Evolutionary conservation across 108 stramenopile genomes (phyloP).

Genomic region (Skeletonema grethae): DNA sequence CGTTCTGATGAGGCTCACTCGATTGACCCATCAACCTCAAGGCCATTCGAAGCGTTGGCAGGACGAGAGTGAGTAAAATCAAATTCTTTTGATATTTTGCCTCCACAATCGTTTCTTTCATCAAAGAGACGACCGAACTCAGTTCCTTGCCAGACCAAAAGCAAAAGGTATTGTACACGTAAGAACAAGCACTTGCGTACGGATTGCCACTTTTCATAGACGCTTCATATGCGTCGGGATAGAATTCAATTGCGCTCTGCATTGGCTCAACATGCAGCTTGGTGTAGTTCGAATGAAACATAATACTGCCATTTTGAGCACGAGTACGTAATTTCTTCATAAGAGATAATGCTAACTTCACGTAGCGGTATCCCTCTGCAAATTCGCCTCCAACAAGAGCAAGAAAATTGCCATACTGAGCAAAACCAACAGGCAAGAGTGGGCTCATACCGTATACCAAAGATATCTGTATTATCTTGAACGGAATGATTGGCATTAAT

Average conservation of each 20-base stretch:
- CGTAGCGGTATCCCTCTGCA: constrained; percentile 6
- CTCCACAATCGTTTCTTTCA: neutral
- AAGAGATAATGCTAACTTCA: too few species aligned
- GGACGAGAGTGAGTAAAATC: neutral
- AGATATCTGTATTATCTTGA: constrained; percentile 19
- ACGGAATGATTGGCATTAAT: neutral
- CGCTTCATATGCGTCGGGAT: neutral
- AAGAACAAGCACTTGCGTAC: constrained; percentile 2
- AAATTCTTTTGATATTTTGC: neutral
- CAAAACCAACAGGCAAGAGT: constrained; percentile 20
- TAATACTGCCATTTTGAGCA: neutral
- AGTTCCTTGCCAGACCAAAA: constrained; percentile 18
- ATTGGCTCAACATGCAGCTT: constrained; percentile 1
- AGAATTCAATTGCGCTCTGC: constrained; percentile 12
- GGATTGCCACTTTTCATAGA: constrained; percentile 11
- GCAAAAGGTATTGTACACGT: neutral
- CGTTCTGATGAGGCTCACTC: neutral
- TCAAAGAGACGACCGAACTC: neutral
- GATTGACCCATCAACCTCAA: neutral
- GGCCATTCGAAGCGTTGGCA: neutral
- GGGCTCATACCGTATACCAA: constrained; percentile 23
- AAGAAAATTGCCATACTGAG: constrained; percentile 12
- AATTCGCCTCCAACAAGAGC: neutral
- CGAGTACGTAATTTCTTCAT: neutral
- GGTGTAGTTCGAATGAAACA: neutral